phyloP scores from a whole-genome alignment of 2,329 filamentous ascomycete species.

The Cryoendolithus antarcticus region DNA sequence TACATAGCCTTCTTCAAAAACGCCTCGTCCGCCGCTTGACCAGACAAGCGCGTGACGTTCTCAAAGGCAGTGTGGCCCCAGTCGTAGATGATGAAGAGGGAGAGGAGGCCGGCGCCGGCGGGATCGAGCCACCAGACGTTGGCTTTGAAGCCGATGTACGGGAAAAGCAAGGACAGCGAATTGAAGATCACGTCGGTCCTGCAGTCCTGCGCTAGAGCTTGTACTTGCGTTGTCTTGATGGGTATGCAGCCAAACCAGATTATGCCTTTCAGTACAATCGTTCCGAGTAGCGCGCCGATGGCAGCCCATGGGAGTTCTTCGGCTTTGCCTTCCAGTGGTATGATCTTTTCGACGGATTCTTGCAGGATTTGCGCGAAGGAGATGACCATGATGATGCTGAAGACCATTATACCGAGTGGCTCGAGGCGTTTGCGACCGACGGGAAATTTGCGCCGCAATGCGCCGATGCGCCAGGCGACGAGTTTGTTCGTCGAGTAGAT shows the following conservation, averaged over 20 bases:
- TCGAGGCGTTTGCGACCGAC: slow-evolving; percentile 46
- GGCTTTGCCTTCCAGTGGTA: slow-evolving; percentile 36
- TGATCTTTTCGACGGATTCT: slow-evolving; percentile 46
- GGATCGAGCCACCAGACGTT: slow-evolving; percentile 57
- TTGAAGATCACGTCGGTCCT: slow-evolving; percentile 55
- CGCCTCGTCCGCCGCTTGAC: slow-evolving; percentile 41
- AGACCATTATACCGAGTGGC: slow-evolving; percentile 50
- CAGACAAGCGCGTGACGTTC: slow-evolving; percentile 47
- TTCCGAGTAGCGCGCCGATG: slow-evolving; percentile 45
- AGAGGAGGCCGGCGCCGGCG: slow-evolving; percentile 49
- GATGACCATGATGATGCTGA: slow-evolving; percentile 51
- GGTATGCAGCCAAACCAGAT: slow-evolving; percentile 48
- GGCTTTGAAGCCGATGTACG: slow-evolving; percentile 46
- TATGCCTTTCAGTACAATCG: slow-evolving; percentile 46
- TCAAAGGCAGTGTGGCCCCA: slow-evolving; percentile 51
- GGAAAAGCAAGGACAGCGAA: slow-evolving; percentile 49
- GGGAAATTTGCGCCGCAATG: slow-evolving; percentile 43
- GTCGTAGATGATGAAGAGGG: slow-evolving; percentile 56
- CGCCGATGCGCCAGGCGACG: slow-evolving; percentile 43
- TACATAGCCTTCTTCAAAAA: slow-evolving; percentile 47
- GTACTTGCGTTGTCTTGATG: slow-evolving; percentile 52
- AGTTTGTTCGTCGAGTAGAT: slow-evolving; percentile 48
- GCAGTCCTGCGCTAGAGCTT: slow-evolving; percentile 51
- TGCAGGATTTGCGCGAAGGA: slow-evolving; percentile 50
- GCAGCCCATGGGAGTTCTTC: slow-evolving; percentile 41